Conservation (phyloP, 1,139 yeast genomes). For the Scheffersomyces lignicola region DNA sequence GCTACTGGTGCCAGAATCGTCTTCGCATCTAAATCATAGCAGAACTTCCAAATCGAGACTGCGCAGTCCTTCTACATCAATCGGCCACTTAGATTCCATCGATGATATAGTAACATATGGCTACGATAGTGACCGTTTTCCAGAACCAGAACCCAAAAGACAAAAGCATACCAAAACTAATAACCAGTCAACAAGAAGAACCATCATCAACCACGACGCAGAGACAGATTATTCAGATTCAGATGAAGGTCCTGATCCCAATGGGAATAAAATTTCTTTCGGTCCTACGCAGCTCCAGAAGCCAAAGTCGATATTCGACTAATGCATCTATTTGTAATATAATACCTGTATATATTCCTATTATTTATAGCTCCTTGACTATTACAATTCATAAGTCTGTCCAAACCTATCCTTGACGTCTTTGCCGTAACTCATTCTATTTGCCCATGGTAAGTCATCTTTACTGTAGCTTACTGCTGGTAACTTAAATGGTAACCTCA, state of each 20-base stretch:
- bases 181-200: too few species aligned
- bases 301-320: constrained; percentile 39
- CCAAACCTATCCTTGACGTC: constrained; percentile 21
- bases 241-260: constrained; percentile 10
- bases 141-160: constrained; percentile 4
- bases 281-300: constrained; percentile 40
- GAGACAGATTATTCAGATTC: constrained; percentile 28
- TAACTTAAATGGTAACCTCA: constrained; percentile 54
- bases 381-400: constrained; percentile 14
- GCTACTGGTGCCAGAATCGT: too few species aligned
- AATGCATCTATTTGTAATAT: not conserved
- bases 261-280: constrained; percentile 16
- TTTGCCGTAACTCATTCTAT: constrained; percentile 19
- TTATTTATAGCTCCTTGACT: not conserved
- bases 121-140: constrained; percentile 6
- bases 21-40: not conserved
- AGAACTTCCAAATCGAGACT: not conserved
- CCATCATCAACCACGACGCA: constrained; percentile 9
- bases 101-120: constrained; percentile 4
- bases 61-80: not conserved
- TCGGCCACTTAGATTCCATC: not conserved
- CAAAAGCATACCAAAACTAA: not conserved
- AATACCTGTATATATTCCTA: not conserved
- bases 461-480: constrained; percentile 45
- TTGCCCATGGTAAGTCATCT: constrained; percentile 54